Evolutionary conservation across 352 stramenopile genomes (phyloP).

Genomic region (Phytophthora palmivora): DNA sequence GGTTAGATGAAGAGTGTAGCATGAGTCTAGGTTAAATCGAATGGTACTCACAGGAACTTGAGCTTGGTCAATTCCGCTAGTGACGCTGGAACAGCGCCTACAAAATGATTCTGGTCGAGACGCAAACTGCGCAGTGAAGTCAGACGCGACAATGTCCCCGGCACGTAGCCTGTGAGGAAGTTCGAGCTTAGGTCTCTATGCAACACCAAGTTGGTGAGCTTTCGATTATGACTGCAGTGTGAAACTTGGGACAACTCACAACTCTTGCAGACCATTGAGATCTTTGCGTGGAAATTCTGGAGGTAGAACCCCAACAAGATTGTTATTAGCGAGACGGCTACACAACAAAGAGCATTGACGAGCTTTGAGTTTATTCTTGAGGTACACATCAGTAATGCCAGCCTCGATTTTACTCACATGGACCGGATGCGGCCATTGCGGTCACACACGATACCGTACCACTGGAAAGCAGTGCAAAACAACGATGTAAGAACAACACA

Average conservation of each 20-base stretch:
- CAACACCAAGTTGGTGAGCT: neutral
- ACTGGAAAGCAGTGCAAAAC: conserved; percentile 32
- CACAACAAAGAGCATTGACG: conserved; percentile 6
- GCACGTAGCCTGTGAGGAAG: conserved; percentile 61
- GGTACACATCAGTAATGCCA: neutral
- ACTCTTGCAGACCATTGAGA: conserved; percentile 59
- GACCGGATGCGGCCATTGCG: conserved; percentile 53
- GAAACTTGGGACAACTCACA: conserved; percentile 45
- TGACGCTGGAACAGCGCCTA: conserved; percentile 48
- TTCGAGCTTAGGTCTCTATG: conserved; percentile 74
- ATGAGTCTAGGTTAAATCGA: too few relatives aligned
- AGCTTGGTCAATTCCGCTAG: conserved; percentile 52
- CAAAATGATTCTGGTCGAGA: conserved; percentile 65
- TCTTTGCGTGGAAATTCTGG: conserved; percentile 54
- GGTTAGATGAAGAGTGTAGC: too few relatives aligned
- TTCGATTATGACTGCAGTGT: neutral
- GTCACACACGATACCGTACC: conserved; percentile 73
- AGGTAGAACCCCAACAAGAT: conserved; percentile 67
- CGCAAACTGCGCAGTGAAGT: conserved; percentile 49
- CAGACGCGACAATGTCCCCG: conserved; percentile 51
- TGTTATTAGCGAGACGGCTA: conserved; percentile 63
- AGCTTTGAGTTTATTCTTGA: neutral
- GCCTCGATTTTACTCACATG: conserved; percentile 62
- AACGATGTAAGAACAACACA: neutral
- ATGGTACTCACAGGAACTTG: conserved; percentile 66